phyloP scores from a whole-genome alignment of 2,329 filamentous ascomycete species.

The Ophiostoma ulmi region DNA sequence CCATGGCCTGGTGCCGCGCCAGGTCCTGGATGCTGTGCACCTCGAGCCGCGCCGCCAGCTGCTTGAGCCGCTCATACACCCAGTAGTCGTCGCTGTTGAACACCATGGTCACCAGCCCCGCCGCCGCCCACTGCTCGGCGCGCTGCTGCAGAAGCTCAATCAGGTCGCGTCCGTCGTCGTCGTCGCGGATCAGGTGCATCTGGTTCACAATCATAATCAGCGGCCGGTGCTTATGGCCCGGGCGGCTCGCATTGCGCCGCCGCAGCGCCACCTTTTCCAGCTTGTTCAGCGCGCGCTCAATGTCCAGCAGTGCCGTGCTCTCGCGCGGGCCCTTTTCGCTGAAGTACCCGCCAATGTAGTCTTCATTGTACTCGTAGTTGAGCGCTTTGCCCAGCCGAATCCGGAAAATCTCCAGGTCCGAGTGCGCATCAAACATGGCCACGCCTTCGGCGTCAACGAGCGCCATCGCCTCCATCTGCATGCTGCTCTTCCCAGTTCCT shows the following conservation, averaged over 20 bases:
- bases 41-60: slow-evolving; percentile 90
- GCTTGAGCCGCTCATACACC: slow-evolving; percentile 93
- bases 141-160: slow-evolving; percentile 93
- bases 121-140: slow-evolving; percentile 92
- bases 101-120: slow-evolving; percentile 82
- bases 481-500: slow-evolving; percentile 92
- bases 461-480: slow-evolving; percentile 91
- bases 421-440: slow-evolving; percentile 94
- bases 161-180: slow-evolving; percentile 87
- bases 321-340: slow-evolving; percentile 89
- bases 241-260: slow-evolving; percentile 52
- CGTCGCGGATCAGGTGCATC: slow-evolving; percentile 82
- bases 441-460: slow-evolving; percentile 84
- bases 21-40: slow-evolving; percentile 82
- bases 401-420: slow-evolving; percentile 90
- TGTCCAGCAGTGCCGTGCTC: slow-evolving; percentile 85
- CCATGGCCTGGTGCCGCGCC: slow-evolving; percentile 69
- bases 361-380: slow-evolving; percentile 95
- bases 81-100: slow-evolving; percentile 98
- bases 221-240: slow-evolving; percentile 43
- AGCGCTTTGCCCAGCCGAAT: slow-evolving; percentile 87
- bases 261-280: slow-evolving; percentile 87
- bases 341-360: slow-evolving; percentile 95
- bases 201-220: slow-evolving; percentile 93
- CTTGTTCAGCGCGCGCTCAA: slow-evolving; percentile 96